These are phyloP conservation scores for Talaromyces sp. DNA, from an alignment of 2,329 filamentous ascomycete species.

Conservation along the genomic window DNA sequence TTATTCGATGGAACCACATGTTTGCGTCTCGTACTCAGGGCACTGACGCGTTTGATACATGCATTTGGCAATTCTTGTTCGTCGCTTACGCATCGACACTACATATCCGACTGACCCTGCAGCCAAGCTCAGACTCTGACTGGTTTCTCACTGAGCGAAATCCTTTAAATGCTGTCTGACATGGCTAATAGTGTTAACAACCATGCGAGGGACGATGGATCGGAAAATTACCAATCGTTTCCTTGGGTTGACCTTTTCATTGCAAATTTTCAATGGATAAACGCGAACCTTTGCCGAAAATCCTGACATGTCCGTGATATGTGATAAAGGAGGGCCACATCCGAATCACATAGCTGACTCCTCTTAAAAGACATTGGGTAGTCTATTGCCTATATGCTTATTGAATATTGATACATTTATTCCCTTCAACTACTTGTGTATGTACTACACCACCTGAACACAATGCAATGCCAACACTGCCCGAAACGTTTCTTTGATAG, in stretches of 20 bases:
- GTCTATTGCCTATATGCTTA: background rate
- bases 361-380: background rate
- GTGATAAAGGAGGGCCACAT: background rate
- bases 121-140: constrained; percentile 1
- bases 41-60: constrained; percentile 2
- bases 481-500: constrained; percentile 20
- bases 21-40: background rate
- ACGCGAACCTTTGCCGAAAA: background rate
- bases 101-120: background rate
- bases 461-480: constrained; percentile 19
- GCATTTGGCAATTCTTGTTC: background rate
- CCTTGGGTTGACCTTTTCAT: background rate
- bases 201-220: constrained; percentile 14
- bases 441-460: background rate
- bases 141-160: background rate
- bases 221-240: constrained; percentile 4
- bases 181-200: constrained; percentile 11
- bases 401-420: background rate
- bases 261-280: background rate
- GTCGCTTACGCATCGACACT: background rate
- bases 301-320: background rate
- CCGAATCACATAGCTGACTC: background rate
- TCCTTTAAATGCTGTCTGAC: background rate
- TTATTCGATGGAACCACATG: background rate
- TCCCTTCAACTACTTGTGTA: background rate